Evolutionary conservation across 2,329 filamentous ascomycete genomes (phyloP).

Genomic region (Aspergillus tanneri): DNA sequence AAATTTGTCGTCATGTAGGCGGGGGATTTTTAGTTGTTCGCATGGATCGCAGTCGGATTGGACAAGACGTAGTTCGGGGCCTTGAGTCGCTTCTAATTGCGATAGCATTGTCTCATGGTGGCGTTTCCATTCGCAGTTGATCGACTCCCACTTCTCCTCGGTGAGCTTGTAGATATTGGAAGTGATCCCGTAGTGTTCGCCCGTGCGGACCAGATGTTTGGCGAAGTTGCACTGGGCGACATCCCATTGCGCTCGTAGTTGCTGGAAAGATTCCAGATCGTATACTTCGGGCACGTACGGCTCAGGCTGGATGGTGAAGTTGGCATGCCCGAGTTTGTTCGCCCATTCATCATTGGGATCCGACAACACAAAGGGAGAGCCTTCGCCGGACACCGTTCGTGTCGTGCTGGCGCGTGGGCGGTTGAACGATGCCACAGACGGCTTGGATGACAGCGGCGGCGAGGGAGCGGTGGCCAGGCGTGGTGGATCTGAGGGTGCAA

Average conservation of each 20-base stretch:
- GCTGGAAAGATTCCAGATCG: conserved; percentile 60
- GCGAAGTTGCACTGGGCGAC: conserved; percentile 80
- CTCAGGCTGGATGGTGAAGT: conserved; percentile 81
- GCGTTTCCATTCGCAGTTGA: conserved; percentile 70
- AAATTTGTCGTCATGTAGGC: conserved; percentile 68
- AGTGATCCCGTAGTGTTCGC: conserved; percentile 85
- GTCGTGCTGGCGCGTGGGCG: conserved; percentile 47
- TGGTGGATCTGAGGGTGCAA: conserved; percentile 46
- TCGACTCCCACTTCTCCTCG: conserved; percentile 82
- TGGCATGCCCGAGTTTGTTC: conserved; percentile 81
- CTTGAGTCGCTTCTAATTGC: conserved; percentile 42
- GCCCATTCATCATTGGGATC: conserved; percentile 76
- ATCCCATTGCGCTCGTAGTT: conserved; percentile 78
- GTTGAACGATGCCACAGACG: conserved; percentile 74
- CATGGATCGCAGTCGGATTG: conserved; percentile 46
- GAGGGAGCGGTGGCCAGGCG: conserved; percentile 57
- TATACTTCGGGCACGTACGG: conserved; percentile 70
- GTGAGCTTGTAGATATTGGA: conserved; percentile 86
- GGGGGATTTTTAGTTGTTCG: conserved; percentile 49
- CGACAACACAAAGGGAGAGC: conserved; percentile 63
- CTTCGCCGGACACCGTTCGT: conserved; percentile 46
- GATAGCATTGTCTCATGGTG: conserved; percentile 66
- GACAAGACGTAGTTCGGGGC: conserved; percentile 39
- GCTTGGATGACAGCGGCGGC: conserved; percentile 72
- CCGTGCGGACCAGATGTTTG: conserved; percentile 81